A percentile compares a stretch with the other conserved stretches of the same genome.
Evolutionary conservation across 139 green algal genomes (phyloP).

Genomic region (Cymbomonas tetramitiformis): DNA sequence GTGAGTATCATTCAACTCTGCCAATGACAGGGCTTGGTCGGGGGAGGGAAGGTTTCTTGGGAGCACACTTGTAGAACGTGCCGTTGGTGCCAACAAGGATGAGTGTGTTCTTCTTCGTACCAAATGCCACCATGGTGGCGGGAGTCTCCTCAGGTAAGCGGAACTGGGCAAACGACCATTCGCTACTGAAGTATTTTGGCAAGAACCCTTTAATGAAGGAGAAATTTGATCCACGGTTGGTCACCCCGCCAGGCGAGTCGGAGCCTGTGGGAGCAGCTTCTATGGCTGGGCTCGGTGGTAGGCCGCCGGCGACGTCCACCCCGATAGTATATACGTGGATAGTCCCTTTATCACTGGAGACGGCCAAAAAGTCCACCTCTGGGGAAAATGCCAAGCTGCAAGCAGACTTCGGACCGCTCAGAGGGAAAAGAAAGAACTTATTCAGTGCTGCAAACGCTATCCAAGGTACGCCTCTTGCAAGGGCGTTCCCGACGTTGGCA

Average conservation of each 20-base stretch:
- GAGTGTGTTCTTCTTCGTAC: not conserved
- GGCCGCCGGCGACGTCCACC: too few species aligned
- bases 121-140: not conserved
- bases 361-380: not conserved
- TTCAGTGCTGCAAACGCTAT: not conserved
- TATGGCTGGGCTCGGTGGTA: too few species aligned
- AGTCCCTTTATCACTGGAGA: constrained; percentile 2
- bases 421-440: not conserved
- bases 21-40: too few species aligned
- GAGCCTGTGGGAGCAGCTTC: too few species aligned
- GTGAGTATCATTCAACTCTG: too few species aligned
- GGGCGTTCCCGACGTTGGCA: too few species aligned
- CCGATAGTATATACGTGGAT: constrained; percentile 15
- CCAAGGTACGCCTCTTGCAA: too few species aligned
- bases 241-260: too few species aligned
- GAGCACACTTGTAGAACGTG: not conserved
- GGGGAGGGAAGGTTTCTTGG: too few species aligned
- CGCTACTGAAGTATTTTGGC: constrained; percentile 3
- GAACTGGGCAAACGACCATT: constrained; percentile 6
- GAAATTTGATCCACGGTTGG: too few species aligned
- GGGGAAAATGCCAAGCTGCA: too few species aligned
- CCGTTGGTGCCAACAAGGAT: constrained; percentile 1
- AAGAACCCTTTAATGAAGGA: constrained; percentile 5
- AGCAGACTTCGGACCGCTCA: too few species aligned
- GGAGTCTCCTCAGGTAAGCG: not conserved